Conservation (phyloP, 2,329 filamentous ascomycete species). For the Cercospora zeina region DNA sequence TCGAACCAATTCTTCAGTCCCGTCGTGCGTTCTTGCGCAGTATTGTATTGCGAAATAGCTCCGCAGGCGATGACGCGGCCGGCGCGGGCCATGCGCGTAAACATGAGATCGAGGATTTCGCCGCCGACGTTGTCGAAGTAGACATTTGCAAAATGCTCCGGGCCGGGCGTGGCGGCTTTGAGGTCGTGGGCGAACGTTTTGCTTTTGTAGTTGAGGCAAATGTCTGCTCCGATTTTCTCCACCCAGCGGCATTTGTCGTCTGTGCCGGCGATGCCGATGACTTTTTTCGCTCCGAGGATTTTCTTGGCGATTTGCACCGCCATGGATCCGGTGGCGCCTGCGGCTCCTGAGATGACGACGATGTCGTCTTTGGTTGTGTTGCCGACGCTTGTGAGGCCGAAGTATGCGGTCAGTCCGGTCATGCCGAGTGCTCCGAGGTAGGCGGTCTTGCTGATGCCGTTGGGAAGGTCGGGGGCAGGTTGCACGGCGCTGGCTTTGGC, state of each 20-base stretch:
- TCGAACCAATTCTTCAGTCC: slow-evolving; percentile 44
- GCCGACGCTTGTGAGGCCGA: slow-evolving; percentile 47
- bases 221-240: slow-evolving; percentile 54
- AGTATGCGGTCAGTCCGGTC: slow-evolving; percentile 52
- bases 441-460: slow-evolving; percentile 46
- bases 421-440: slow-evolving; percentile 51
- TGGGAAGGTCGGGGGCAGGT: slow-evolving; percentile 30
- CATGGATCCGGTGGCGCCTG: slow-evolving; percentile 52
- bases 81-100: slow-evolving; percentile 62
- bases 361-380: slow-evolving; percentile 46
- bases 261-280: slow-evolving; percentile 56
- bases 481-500: slow-evolving; percentile 34
- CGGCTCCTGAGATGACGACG: slow-evolving; percentile 52
- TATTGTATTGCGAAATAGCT: slow-evolving; percentile 68
- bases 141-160: slow-evolving; percentile 56
- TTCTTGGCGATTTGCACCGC: slow-evolving; percentile 55
- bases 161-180: slow-evolving; percentile 45
- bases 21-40: slow-evolving; percentile 43
- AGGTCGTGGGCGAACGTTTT: slow-evolving; percentile 51
- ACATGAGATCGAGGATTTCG: slow-evolving; percentile 66
- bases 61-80: slow-evolving; percentile 71
- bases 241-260: slow-evolving; percentile 57
- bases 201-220: slow-evolving; percentile 58
- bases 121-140: slow-evolving; percentile 76
- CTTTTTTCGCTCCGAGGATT: slow-evolving; percentile 45